These are phyloP conservation scores for Delonix regia DNA, from an alignment of 306 rosid species.

Conservation along the genomic window DNA sequence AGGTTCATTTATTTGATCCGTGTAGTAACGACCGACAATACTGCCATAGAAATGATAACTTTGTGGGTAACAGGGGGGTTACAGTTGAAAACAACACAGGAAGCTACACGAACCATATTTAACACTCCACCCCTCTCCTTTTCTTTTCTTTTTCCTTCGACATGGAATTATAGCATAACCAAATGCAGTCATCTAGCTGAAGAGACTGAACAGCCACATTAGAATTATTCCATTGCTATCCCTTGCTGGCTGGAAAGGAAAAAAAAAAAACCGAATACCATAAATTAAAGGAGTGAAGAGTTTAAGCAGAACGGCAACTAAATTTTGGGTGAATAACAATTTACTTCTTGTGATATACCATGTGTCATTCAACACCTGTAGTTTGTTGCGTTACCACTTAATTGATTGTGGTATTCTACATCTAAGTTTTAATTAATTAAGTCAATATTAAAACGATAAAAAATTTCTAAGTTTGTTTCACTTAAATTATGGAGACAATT, in stretches of 20 bases:
- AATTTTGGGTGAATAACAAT: neutral
- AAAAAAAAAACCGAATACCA: neutral
- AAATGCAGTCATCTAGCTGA: slow-evolving; percentile 25
- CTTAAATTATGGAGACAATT: neutral
- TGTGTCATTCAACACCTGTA: neutral
- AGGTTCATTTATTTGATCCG: neutral
- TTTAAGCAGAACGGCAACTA: slow-evolving; percentile 9
- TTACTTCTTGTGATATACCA: no score
- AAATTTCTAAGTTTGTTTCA: neutral
- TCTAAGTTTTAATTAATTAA: neutral
- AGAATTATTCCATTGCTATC: slow-evolving; percentile 11
- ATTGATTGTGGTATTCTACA: neutral
- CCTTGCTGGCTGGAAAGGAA: neutral
- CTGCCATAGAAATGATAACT: neutral
- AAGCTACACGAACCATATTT: slow-evolving; percentile 20
- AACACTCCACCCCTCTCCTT: neutral
- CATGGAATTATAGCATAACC: slow-evolving; percentile 1
- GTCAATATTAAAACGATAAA: neutral
- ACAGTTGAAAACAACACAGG: slow-evolving; percentile 16
- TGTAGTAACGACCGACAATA: slow-evolving; percentile 13
- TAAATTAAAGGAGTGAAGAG: neutral
- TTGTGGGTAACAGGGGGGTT: neutral
- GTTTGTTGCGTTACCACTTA: neutral
- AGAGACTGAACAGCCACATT: slow-evolving; percentile 16
- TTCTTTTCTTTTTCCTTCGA: neutral